Conservation (phyloP, 352 stramenopile species). For the Thraustotheca clavata region DNA sequence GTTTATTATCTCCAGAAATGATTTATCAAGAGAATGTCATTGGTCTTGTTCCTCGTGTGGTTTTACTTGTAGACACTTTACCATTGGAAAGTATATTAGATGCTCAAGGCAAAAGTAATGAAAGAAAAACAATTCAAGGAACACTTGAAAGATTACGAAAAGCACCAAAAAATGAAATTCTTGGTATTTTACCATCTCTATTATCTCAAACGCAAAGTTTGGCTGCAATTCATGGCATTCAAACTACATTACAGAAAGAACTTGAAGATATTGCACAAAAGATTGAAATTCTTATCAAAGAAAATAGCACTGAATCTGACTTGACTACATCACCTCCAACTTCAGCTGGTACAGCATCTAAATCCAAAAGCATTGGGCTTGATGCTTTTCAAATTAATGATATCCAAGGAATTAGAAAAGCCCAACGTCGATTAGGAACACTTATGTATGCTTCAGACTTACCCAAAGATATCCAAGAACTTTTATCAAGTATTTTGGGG, state of each 20-base stretch:
- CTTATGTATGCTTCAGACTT: conserved; percentile 70
- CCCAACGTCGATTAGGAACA: conserved; percentile 67
- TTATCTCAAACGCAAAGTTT: conserved; percentile 52
- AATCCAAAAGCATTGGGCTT: conserved; percentile 18
- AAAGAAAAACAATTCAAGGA: conserved; percentile 53
- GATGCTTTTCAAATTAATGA: conserved; percentile 38
- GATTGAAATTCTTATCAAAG: conserved; percentile 39
- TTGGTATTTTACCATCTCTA: conserved; percentile 48
- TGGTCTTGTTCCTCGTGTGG: conserved; percentile 29
- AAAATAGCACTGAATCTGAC: conserved; percentile 19
- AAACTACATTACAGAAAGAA: conserved; percentile 43
- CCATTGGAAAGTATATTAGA: conserved; percentile 61
- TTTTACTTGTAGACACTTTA: conserved; percentile 49
- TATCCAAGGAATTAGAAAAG: conserved; percentile 66
- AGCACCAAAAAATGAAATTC: conserved; percentile 61
- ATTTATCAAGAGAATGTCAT: conserved; percentile 64
- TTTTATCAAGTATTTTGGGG: conserved; percentile 37
- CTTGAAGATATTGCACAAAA: conserved; percentile 38
- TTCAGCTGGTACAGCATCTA: neutral
- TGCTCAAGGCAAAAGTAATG: conserved; percentile 62
- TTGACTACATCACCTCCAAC: neutral
- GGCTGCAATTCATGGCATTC: conserved; percentile 38
- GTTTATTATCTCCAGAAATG: conserved; percentile 53
- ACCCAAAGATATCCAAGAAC: conserved; percentile 33
- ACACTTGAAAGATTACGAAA: conserved; percentile 82